Conservation (phyloP, 257 asterid species). For the Coffea canephora region DNA sequence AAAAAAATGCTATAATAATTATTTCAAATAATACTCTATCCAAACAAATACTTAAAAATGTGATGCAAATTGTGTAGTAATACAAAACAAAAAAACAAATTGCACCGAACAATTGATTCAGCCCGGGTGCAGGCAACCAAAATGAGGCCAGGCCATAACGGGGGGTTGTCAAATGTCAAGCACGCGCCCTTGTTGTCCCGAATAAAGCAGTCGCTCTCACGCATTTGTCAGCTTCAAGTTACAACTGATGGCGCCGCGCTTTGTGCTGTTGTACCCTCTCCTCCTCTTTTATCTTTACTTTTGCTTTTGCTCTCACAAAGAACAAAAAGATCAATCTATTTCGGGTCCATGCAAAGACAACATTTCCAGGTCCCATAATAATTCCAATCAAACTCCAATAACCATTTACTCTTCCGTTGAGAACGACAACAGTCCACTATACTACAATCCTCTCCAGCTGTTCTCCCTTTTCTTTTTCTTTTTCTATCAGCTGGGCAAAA, state of each 20-base stretch:
- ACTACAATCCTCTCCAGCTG: conserved; percentile 10
- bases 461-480: conserved; percentile 8
- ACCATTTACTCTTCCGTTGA: neutral
- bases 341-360: neutral
- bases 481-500: neutral
- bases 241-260: neutral
- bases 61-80: too few species aligned
- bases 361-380: neutral
- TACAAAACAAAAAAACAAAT: too few species aligned
- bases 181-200: neutral
- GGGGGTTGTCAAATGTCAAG: neutral
- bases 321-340: conserved; percentile 10
- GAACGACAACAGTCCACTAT: neutral
- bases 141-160: neutral
- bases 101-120: too few species aligned
- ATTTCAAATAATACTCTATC: too few species aligned
- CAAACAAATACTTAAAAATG: too few species aligned
- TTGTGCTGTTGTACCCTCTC: neutral
- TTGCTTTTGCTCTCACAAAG: neutral
- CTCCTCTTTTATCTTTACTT: neutral
- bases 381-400: conserved; percentile 8
- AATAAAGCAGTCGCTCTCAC: conserved; percentile 8
- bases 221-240: neutral
- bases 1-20: too few species aligned
- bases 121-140: neutral